Percentiles rank a stretch among this genome's conserved stretches.
phyloP scores from a whole-genome alignment of 2,329 filamentous ascomycete species.

The Pseudopithomyces chartarum region DNA sequence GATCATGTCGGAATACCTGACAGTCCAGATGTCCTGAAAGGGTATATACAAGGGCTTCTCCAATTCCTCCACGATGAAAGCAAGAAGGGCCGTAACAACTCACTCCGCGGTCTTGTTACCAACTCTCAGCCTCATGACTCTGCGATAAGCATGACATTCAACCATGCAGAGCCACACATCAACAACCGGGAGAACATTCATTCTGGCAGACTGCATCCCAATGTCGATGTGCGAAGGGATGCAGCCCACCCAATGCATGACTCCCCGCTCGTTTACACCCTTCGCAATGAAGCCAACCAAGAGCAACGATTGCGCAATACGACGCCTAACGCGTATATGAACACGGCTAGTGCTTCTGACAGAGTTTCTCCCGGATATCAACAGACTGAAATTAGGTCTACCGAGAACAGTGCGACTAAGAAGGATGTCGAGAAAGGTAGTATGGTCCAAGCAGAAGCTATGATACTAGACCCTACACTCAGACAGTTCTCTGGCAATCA shows the following conservation, averaged over 20 bases:
- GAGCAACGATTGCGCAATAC: slow-evolving; percentile 19
- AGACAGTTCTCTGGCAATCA: slow-evolving; percentile 34
- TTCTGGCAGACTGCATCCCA: slow-evolving; percentile 15
- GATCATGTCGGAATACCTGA: slow-evolving; percentile 40
- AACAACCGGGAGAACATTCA: slow-evolving; percentile 34
- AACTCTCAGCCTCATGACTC: slow-evolving; percentile 34
- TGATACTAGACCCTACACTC: slow-evolving; percentile 12
- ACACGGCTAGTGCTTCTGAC: slow-evolving; percentile 17
- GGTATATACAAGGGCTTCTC: slow-evolving; percentile 39
- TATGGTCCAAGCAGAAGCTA: slow-evolving; percentile 14
- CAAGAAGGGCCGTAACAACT: slow-evolving; percentile 25
- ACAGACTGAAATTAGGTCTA: slow-evolving; percentile 9
- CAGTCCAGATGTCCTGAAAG: slow-evolving; percentile 37
- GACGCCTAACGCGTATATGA: slow-evolving; percentile 18
- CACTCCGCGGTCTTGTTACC: slow-evolving; percentile 33
- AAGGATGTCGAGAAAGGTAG: slow-evolving; percentile 23
- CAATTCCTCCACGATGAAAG: slow-evolving; percentile 34
- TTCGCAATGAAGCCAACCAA: slow-evolving; percentile 20
- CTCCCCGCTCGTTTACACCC: slow-evolving; percentile 11
- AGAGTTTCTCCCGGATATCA: slow-evolving; percentile 14
- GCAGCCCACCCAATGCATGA: slow-evolving; percentile 20
- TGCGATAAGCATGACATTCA: slow-evolving; percentile 32
- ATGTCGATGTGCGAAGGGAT: slow-evolving; percentile 16
- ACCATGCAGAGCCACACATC: slow-evolving; percentile 13
- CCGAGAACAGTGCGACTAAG: slow-evolving; percentile 19